phyloP scores from a whole-genome alignment of 306 rosid genomes.

The Acacia melanoxylon region DNA sequence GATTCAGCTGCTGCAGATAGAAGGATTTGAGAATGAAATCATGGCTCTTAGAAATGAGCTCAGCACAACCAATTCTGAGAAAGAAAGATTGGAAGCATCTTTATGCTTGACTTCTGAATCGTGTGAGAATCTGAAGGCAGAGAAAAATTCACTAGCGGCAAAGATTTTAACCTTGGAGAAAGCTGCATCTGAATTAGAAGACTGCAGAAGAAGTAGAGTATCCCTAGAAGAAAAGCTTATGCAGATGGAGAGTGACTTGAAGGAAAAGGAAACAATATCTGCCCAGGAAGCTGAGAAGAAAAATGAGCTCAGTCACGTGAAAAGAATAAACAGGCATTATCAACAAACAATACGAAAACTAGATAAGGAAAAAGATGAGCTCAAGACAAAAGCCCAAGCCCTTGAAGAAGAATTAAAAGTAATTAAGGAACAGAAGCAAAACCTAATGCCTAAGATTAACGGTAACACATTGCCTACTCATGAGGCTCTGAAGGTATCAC shows the following conservation, averaged over 20 bases:
- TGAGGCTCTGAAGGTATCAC: conserved; percentile 52
- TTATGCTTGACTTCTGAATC: conserved; percentile 38
- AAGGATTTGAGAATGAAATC: conserved; percentile 42
- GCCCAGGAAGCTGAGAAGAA: conserved; percentile 38
- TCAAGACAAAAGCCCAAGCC: conserved; percentile 39
- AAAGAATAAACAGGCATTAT: conserved; percentile 47
- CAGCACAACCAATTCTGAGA: conserved; percentile 43
- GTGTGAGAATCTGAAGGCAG: conserved; percentile 51
- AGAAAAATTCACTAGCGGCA: conserved; percentile 38
- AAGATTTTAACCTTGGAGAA: conserved; percentile 51
- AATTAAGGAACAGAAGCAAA: conserved; percentile 48
- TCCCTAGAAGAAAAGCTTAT: conserved; percentile 55
- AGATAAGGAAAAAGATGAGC: conserved; percentile 50
- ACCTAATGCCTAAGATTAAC: conserved; percentile 38
- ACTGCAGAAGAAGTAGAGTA: conserved; percentile 41
- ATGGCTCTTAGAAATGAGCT: conserved; percentile 49
- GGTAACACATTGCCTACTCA: conserved; percentile 39
- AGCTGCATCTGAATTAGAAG: conserved; percentile 47
- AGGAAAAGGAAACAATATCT: conserved; percentile 41
- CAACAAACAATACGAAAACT: conserved; percentile 48
- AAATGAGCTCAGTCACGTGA: conserved; percentile 37
- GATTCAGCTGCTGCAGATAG: conserved; percentile 44
- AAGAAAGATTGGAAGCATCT: conserved; percentile 49
- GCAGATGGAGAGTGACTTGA: conserved; percentile 50
- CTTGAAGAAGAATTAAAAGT: conserved; percentile 52